Conservation (phyloP, 2,329 filamentous ascomycete species). For the Colletotrichum agaves region DNA sequence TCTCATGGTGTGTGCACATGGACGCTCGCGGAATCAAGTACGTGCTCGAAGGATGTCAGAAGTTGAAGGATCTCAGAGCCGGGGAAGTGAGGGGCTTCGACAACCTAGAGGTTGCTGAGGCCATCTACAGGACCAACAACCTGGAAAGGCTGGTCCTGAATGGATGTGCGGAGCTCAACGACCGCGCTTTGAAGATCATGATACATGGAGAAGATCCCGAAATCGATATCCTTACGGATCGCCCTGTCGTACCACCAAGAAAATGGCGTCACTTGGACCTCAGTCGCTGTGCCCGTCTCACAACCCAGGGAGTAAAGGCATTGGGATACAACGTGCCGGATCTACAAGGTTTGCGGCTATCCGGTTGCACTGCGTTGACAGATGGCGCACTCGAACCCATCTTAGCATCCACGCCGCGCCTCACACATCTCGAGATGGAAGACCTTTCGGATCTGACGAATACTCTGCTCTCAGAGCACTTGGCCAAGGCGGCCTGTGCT, state of each 20-base stretch:
- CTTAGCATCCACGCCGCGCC: conserved; percentile 76
- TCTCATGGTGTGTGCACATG: conserved; percentile 93
- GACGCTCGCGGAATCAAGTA: conserved; percentile 79
- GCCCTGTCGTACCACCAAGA: conserved; percentile 79
- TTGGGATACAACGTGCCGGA: conserved; percentile 81
- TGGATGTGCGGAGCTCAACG: conserved; percentile 81
- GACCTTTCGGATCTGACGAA: conserved; percentile 85
- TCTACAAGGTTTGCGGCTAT: conserved; percentile 85
- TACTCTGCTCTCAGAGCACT: conserved; percentile 72
- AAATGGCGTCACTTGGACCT: conserved; percentile 87
- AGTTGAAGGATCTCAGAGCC: conserved; percentile 81
- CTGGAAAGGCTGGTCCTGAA: conserved; percentile 85
- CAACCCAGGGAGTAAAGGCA: conserved; percentile 75
- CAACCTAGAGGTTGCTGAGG: conserved; percentile 75
- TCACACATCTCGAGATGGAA: conserved; percentile 91
- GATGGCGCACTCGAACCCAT: conserved; percentile 79
- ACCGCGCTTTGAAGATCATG: conserved; percentile 78
- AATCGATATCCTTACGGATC: conserved; percentile 82
- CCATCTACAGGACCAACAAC: conserved; percentile 82
- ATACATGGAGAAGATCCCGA: conserved; percentile 81
- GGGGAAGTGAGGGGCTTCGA: conserved; percentile 86
- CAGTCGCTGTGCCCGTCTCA: conserved; percentile 80
- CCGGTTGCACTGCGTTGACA: conserved; percentile 78
- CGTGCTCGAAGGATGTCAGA: conserved; percentile 78
- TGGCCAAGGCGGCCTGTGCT: conserved; percentile 82